A percentile compares a stretch with the other conserved stretches of the same genome.
Conservation (phyloP, 2,329 filamentous ascomycete genomes). For the Rhexocercosporidium sp. region DNA sequence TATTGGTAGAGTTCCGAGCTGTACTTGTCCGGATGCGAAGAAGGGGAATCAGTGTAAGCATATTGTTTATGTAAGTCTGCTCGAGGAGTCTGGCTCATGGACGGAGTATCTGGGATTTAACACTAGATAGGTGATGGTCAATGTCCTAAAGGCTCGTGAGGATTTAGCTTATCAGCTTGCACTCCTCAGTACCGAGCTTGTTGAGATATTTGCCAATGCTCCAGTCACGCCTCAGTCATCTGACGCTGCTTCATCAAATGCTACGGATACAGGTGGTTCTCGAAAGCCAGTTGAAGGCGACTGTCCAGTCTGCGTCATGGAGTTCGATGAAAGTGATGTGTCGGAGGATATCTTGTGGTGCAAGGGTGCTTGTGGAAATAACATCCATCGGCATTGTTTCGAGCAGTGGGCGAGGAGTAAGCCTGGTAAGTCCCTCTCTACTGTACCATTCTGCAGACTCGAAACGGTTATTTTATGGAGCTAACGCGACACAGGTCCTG, state of each 20-base stretch:
- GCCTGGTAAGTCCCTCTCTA: constrained; percentile 33
- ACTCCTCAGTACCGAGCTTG: constrained; percentile 62
- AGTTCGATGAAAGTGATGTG: constrained; percentile 49
- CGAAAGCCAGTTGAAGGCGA: constrained; percentile 65
- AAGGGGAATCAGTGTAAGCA: constrained; percentile 69
- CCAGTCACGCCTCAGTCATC: constrained; percentile 52
- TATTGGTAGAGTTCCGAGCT: constrained; percentile 56
- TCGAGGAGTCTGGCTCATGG: background rate
- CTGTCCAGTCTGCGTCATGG: constrained; percentile 67
- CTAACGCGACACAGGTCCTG: constrained; percentile 33
- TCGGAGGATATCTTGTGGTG: constrained; percentile 59
- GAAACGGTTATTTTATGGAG: constrained; percentile 15
- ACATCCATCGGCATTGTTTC: constrained; percentile 60
- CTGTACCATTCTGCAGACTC: background rate
- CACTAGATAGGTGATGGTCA: constrained; percentile 53
- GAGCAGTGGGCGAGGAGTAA: constrained; percentile 59
- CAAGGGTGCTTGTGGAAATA: constrained; percentile 64
- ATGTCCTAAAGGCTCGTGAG: constrained; percentile 60
- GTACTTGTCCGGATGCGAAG: constrained; percentile 57
- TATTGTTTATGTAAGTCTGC: constrained; percentile 56
- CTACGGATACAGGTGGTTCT: constrained; percentile 50
- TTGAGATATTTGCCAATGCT: constrained; percentile 58
- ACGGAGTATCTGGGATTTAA: background rate
- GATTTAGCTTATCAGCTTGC: constrained; percentile 64
- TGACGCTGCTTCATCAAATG: constrained; percentile 39